A percentile compares a stretch with the other conserved stretches of the same genome.
Evolutionary conservation across 2,329 filamentous ascomycete genomes (phyloP).

Genomic region (Phyllosticta citrichinensis): DNA sequence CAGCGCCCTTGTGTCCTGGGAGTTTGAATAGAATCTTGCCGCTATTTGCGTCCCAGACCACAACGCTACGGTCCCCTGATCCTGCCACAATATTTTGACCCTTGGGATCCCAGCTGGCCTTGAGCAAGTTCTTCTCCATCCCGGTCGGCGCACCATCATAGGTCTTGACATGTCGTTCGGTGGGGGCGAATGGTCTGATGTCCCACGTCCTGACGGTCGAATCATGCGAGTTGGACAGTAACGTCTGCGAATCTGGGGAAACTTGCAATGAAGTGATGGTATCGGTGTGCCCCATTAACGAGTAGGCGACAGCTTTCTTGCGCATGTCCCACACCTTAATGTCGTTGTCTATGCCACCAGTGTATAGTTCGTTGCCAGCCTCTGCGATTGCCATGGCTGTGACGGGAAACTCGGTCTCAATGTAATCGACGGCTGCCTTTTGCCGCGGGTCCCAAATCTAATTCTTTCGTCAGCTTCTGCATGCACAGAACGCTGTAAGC

Average conservation of each 20-base stretch:
- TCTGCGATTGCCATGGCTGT: conserved; percentile 87
- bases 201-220: conserved; percentile 94
- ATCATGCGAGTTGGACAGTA: conserved; percentile 89
- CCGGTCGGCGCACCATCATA: conserved; percentile 87
- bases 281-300: conserved; percentile 80
- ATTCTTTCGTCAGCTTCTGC: conserved; percentile 15
- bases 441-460: conserved; percentile 85
- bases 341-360: conserved; percentile 91
- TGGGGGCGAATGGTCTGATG: conserved; percentile 84
- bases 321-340: conserved; percentile 96
- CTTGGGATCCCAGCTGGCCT: conserved; percentile 78
- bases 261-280: conserved; percentile 83
- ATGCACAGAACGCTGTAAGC: background rate
- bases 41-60: conserved; percentile 82
- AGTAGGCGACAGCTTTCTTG: conserved; percentile 81
- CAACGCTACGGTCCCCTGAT: conserved; percentile 79
- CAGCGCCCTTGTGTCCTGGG: conserved; percentile 87
- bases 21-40: conserved; percentile 91
- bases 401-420: conserved; percentile 85
- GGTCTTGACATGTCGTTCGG: conserved; percentile 72
- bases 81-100: conserved; percentile 83
- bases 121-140: conserved; percentile 82
- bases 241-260: conserved; percentile 84
- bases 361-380: conserved; percentile 90
- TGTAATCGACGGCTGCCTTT: conserved; percentile 78